Base-by-base conservation (phyloP, 2,329 filamentous ascomycete genomes). In the Clathrospora elynae region DNA sequence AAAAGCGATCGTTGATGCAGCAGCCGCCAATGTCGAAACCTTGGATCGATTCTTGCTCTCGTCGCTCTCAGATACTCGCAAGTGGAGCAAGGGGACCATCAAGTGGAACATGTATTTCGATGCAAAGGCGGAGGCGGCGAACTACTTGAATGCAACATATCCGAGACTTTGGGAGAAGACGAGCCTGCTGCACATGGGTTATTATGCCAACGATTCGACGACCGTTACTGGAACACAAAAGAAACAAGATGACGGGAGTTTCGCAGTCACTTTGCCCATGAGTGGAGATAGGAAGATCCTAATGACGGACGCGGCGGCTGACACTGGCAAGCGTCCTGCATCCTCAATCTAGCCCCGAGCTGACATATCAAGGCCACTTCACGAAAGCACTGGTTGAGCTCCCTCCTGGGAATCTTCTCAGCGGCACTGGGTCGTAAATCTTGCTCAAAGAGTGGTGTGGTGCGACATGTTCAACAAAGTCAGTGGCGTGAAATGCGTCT, bases 31-130 rank as follows among this genome's bases (percentile, higher is more conserved):
- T 0, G 6, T 56, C 0, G 64, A 54, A 3, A 42, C 68, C 0
- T 61, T 78, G 1, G 56, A 74, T 31, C 71, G 73, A 28, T 76
- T 71, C 46, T 57, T 78, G 24, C 71, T 74, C 64, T 71, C 66
- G 12, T 76, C 73, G 1, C 57, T 77, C 8, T 72, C 70, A 1
- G 61, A 69, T 11, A 49, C 60, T 3, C 47, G 39, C 13, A 51
- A 48, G 10, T 58, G 69, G 16, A 67, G 63, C 5, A 46, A 56
- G 1, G 73, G 73, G 2, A 65, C 64, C 28, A 50, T 37, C 17
- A 56, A 17, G 52, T 73, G 54, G 23, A 56, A 62, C 1, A 64
- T 70, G 2, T 73, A 77, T 43, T 75, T 74, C 36, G 72, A 71
- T n/a, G 57, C 49, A 28, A 78, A 78, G 54, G 62, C 64, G 31